These are phyloP conservation scores for Pouteria glomerata DNA, from an alignment of 148 eudicot genomes.

Conservation along the genomic window DNA sequence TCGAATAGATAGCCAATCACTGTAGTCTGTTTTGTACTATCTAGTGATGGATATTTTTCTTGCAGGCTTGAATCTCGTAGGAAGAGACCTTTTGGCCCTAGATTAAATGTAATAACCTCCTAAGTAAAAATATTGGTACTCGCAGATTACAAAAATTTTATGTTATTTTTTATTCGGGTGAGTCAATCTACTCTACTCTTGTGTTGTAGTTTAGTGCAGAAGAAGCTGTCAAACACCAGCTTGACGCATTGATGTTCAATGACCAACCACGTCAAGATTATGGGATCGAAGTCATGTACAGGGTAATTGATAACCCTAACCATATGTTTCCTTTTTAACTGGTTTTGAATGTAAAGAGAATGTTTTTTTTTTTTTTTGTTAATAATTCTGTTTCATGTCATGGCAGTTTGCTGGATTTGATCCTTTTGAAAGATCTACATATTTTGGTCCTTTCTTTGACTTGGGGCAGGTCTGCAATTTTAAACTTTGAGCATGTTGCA, in stretches of 20 bases:
- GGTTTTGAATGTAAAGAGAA: neutral
- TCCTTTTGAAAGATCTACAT: slow-evolving; percentile 94
- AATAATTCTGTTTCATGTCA: slow-evolving; percentile 2
- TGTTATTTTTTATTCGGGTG: neutral
- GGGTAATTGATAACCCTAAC: slow-evolving; percentile 39
- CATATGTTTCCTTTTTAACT: slow-evolving; percentile 6
- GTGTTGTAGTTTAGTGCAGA: slow-evolving; percentile 87
- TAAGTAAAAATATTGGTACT: neutral
- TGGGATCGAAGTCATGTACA: slow-evolving; percentile 94
- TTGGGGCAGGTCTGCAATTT: slow-evolving; percentile 72
- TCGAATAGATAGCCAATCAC: neutral
- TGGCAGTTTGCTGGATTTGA: slow-evolving; percentile 96
- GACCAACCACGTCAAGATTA: slow-evolving; percentile 91
- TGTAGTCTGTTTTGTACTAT: neutral
- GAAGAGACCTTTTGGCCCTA: slow-evolving; percentile 85
- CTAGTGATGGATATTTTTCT: neutral
- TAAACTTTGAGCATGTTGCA: neutral
- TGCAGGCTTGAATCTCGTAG: slow-evolving; percentile 87
- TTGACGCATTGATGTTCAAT: slow-evolving; percentile 89
- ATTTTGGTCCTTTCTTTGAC: slow-evolving; percentile 94
- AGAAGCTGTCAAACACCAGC: slow-evolving; percentile 81
- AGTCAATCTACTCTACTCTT: neutral
- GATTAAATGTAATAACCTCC: slow-evolving; percentile 62
- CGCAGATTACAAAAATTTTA: neutral
- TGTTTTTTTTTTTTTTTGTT: slow-evolving; percentile 4